These are phyloP conservation scores for Physcomitrellopsis africana DNA, from an alignment of 225 moss, liverwort and hornwort genomes.

Conservation along the genomic window DNA sequence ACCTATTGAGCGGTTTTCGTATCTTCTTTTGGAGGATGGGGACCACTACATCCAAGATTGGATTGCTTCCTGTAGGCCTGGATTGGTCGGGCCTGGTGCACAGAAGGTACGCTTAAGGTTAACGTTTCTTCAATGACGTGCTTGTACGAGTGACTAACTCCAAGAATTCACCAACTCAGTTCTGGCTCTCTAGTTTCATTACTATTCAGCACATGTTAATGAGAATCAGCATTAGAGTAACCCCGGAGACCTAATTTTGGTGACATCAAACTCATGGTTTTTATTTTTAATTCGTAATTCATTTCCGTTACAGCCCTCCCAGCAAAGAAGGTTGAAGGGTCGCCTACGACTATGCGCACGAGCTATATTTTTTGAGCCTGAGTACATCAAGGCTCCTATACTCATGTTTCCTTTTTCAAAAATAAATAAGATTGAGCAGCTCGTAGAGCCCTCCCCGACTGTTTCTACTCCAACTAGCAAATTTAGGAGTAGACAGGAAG, in stretches of 20 bases:
- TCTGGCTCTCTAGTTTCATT: background rate
- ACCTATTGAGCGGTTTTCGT: slow-evolving; percentile 79
- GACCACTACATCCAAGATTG: slow-evolving; percentile 98
- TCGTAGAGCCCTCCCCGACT: slow-evolving; percentile 58
- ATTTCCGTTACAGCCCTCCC: slow-evolving; percentile 40
- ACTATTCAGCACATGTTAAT: background rate
- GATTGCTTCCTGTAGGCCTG: slow-evolving; percentile 96
- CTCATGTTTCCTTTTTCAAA: slow-evolving; percentile 64
- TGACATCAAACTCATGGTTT: background rate
- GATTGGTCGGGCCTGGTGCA: slow-evolving; percentile 73
- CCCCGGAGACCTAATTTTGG: background rate
- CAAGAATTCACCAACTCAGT: background rate
- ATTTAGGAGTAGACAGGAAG: slow-evolving; percentile 61
- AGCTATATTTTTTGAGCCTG: slow-evolving; percentile 69
- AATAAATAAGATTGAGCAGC: slow-evolving; percentile 54
- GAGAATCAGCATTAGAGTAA: background rate
- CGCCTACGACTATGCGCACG: slow-evolving; percentile 62
- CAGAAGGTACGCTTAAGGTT: slow-evolving; percentile 46
- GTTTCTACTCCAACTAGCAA: slow-evolving; percentile 32
- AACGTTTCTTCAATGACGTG: too few species aligned
- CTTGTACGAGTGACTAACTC: too few species aligned
- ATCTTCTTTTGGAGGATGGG: slow-evolving; percentile 92
- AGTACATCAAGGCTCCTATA: slow-evolving; percentile 60
- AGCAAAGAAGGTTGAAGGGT: slow-evolving; percentile 68
- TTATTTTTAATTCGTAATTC: background rate